A percentile compares a stretch with the other conserved stretches of the same genome.
These are phyloP conservation scores for Zygosaccharomyces pseudobailii DNA, from an alignment of 1,139 yeast species.

Conservation along the genomic window DNA sequence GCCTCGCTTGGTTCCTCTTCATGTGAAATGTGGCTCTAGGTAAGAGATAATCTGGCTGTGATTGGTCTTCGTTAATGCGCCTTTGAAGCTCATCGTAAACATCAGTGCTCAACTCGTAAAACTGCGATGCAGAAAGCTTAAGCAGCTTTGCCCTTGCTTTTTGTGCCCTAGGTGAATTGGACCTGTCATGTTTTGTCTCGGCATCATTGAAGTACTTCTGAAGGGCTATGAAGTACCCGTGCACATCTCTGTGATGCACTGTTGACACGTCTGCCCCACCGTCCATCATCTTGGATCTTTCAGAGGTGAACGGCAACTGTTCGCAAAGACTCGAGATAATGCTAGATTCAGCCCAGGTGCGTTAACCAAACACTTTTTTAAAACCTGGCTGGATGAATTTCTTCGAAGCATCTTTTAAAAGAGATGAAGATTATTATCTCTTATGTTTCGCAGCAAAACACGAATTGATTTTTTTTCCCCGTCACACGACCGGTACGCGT, in stretches of 20 bases:
- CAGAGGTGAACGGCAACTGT: background rate
- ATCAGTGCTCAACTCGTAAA: constrained; percentile 83
- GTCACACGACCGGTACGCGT: constrained; percentile 1
- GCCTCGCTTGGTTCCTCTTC: constrained; percentile 92
- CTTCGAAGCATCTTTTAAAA: background rate
- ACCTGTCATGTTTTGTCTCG: constrained; percentile 24
- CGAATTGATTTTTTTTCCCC: background rate
- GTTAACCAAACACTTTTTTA: background rate
- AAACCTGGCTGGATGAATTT: background rate
- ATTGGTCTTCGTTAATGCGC: constrained; percentile 49
- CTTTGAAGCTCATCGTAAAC: constrained; percentile 87
- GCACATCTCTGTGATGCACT: constrained; percentile 15
- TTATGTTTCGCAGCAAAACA: constrained; percentile 5
- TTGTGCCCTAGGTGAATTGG: constrained; percentile 53
- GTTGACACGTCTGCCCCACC: constrained; percentile 10
- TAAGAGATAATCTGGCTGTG: constrained; percentile 58
- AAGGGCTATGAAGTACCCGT: constrained; percentile 19
- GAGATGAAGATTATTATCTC: constrained; percentile 1
- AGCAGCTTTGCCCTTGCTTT: constrained; percentile 82
- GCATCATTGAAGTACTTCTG: constrained; percentile 21
- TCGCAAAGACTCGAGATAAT: background rate
- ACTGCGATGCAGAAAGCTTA: constrained; percentile 78
- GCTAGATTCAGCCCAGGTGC: background rate
- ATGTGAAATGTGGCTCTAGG: constrained; percentile 82
- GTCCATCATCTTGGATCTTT: constrained; percentile 7